phyloP scores from a whole-genome alignment of 2,329 filamentous ascomycete genomes.

The Exophiala viscosa region DNA sequence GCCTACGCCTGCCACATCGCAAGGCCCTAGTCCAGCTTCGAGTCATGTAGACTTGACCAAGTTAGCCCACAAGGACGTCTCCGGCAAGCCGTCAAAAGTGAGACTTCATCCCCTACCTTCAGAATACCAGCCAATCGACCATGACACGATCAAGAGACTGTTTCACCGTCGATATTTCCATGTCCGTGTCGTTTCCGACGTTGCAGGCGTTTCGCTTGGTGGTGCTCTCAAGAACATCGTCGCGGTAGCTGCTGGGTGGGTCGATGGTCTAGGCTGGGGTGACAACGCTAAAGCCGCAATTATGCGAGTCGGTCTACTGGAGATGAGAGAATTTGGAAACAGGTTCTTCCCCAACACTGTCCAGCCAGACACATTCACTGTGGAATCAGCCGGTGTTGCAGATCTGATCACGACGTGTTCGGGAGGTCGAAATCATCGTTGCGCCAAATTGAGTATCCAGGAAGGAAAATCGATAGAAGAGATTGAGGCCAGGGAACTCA shows the following conservation, averaged over 20 bases:
- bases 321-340: conserved; percentile 95
- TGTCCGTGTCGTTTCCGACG: conserved; percentile 86
- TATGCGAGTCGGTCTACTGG: conserved; percentile 91
- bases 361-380: conserved; percentile 83
- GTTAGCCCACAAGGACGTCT: conserved; percentile 65
- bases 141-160: conserved; percentile 74
- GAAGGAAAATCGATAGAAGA: conserved; percentile 76
- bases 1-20: conserved; percentile 57
- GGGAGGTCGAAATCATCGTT: conserved; percentile 89
- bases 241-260: conserved; percentile 88
- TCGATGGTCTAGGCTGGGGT: conserved; percentile 93
- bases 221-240: conserved; percentile 97
- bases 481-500: conserved; percentile 83
- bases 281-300: conserved; percentile 99
- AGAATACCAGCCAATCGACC: conserved; percentile 83
- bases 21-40: conserved; percentile 49
- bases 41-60: conserved; percentile 50
- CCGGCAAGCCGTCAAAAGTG: conserved; percentile 63
- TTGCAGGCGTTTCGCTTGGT: conserved; percentile 92
- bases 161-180: conserved; percentile 98
- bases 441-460: conserved; percentile 82
- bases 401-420: conserved; percentile 93
- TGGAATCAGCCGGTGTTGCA: conserved; percentile 90
- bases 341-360: conserved; percentile 85
- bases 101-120: conserved; percentile 71